phyloP scores from a whole-genome alignment of 78 protist species.

The Dictyostelium discoideum region dicty_2.7 NC_007090.3:4266001-4266500 shows the following conservation, averaged over 20 bases:
- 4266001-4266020: too few species aligned
- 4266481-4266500: not conserved
- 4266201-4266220: not conserved
- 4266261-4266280: not conserved
- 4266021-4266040: too few species aligned
- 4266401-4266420: not conserved
- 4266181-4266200: not conserved
- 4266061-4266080: too few species aligned
- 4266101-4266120: too few species aligned
- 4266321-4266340: not conserved
- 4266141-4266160: not conserved
- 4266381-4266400: not conserved
- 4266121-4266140: not conserved
- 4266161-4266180: not conserved
- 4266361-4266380: not conserved
- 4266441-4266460: not conserved
- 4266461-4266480: not conserved
- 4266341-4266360: constrained; percentile 5
- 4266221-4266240: not conserved
- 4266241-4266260: not conserved
- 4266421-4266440: not conserved
- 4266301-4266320: not conserved
- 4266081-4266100: too few species aligned
- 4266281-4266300: not conserved
- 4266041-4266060: too few species aligned